A percentile compares a stretch with the other conserved stretches of the same genome.
These are phyloP conservation scores for Hanseniaspora lachancei DNA, from an alignment of 805 yeast genomes.

Conservation along the genomic window DNA sequence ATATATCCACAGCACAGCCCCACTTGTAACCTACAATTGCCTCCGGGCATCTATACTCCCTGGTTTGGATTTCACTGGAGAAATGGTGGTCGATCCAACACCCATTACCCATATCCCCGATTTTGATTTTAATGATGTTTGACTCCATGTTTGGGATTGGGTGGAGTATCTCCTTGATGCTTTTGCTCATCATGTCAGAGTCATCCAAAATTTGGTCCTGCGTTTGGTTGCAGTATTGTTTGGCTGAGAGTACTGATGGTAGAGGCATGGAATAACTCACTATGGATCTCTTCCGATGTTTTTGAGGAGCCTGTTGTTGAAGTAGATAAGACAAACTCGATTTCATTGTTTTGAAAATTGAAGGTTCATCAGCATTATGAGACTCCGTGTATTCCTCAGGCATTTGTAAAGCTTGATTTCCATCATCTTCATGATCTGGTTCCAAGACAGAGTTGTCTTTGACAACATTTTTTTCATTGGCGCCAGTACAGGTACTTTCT, in stretches of 20 bases:
- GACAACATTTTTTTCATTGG: background rate
- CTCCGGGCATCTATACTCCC: conserved; percentile 90
- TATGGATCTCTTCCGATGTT: background rate
- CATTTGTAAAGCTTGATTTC: background rate
- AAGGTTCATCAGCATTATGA: background rate
- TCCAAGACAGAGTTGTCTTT: background rate
- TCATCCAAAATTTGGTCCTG: background rate
- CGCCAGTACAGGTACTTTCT: background rate
- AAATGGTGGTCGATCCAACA: conserved; percentile 71
- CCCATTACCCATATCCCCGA: conserved; percentile 90
- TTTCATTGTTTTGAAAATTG: conserved; percentile 6
- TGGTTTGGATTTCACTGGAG: conserved; percentile 79
- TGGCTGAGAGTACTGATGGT: conserved; percentile 4
- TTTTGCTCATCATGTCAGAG: background rate
- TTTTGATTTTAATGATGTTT: conserved; percentile 61
- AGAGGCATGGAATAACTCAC: conserved; percentile 9
- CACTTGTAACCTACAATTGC: conserved; percentile 65
- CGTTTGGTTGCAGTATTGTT: background rate
- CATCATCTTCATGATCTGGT: background rate
- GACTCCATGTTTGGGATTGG: conserved; percentile 17
- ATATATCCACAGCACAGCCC: conserved; percentile 92
- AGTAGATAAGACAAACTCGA: background rate
- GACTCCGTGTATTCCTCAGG: background rate
- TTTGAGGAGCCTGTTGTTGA: background rate
- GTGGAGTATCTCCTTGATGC: background rate